Evolutionary conservation across 208 protist species (phyloP).

Genomic region (Angomonas ambiguus): DNA sequence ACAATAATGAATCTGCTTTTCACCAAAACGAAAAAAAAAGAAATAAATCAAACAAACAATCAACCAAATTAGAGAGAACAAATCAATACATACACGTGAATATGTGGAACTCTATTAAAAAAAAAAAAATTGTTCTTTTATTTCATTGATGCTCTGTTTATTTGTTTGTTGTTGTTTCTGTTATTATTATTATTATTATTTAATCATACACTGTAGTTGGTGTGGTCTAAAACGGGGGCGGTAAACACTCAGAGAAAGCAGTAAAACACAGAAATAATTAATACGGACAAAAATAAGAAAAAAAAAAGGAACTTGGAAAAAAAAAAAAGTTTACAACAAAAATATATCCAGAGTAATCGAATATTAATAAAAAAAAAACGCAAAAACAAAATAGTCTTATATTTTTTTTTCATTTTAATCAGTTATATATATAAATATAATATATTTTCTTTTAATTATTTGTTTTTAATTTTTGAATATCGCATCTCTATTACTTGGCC

Average conservation of each 20-base stretch:
- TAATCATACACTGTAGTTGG: background rate
- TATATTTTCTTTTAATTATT: background rate
- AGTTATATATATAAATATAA: no score
- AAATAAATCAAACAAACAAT: background rate
- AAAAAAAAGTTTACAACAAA: slow-evolving; percentile 1
- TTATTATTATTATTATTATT: no score
- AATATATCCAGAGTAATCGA: background rate
- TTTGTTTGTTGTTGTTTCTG: no score
- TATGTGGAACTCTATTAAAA: no score
- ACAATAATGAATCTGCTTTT: background rate
- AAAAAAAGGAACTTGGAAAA: slow-evolving; percentile 1
- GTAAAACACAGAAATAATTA: background rate
- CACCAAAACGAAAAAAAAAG: background rate
- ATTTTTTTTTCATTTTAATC: background rate
- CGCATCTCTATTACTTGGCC: background rate
- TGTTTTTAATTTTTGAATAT: background rate
- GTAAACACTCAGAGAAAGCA: background rate
- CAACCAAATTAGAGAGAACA: background rate
- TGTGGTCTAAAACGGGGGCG: background rate
- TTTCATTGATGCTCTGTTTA: no score
- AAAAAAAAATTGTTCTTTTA: no score
- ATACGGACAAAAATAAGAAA: background rate
- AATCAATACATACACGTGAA: background rate
- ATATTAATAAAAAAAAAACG: background rate
- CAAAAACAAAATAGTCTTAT: slow-evolving; percentile 3